These are phyloP conservation scores for Cytidiella melzeri DNA, from an alignment of 768 basidiomycete genomes.

Conservation along the genomic window DNA sequence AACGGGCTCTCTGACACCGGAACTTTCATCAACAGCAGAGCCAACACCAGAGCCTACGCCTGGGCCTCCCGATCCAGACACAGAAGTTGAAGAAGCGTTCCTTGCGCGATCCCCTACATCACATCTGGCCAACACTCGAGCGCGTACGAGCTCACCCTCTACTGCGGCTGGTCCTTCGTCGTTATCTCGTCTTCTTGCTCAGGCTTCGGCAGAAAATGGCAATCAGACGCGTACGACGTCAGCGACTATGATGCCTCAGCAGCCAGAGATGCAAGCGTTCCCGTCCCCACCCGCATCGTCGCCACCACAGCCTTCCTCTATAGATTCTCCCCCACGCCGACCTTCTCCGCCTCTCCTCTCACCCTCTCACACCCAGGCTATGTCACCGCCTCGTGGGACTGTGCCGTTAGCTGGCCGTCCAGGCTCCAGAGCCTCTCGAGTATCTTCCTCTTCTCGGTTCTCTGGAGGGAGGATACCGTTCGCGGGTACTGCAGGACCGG, in stretches of 20 bases:
- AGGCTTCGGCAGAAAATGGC: slow-evolving; percentile 47
- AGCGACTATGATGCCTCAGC: background rate
- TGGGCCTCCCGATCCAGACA: slow-evolving; percentile 54
- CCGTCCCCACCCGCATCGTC: background rate
- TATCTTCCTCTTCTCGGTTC: slow-evolving; percentile 64
- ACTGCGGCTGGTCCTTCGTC: slow-evolving; percentile 65
- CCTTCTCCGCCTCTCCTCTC: slow-evolving; percentile 33
- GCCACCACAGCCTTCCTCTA: slow-evolving; percentile 3
- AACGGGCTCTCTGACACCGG: slow-evolving; percentile 13
- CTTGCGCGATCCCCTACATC: slow-evolving; percentile 61
- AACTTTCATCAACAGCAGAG: slow-evolving; percentile 14
- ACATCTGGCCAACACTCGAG: slow-evolving; percentile 57
- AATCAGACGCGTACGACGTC: slow-evolving; percentile 18
- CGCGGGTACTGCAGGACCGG: slow-evolving; percentile 37
- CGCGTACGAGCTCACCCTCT: slow-evolving; percentile 62
- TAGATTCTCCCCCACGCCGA: slow-evolving; percentile 31
- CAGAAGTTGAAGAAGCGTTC: slow-evolving; percentile 72
- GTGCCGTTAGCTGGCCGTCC: slow-evolving; percentile 57
- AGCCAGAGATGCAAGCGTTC: background rate
- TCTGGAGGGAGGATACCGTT: slow-evolving; percentile 61
- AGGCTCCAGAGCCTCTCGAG: slow-evolving; percentile 63
- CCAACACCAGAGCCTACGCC: slow-evolving; percentile 42
- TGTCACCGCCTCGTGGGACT: slow-evolving; percentile 12
- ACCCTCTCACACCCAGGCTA: slow-evolving; percentile 27
- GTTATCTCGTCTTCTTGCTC: slow-evolving; percentile 71